Base-by-base conservation (phyloP, 768 basidiomycete species). In the Pleurotus salmoneostramineus region DNA sequence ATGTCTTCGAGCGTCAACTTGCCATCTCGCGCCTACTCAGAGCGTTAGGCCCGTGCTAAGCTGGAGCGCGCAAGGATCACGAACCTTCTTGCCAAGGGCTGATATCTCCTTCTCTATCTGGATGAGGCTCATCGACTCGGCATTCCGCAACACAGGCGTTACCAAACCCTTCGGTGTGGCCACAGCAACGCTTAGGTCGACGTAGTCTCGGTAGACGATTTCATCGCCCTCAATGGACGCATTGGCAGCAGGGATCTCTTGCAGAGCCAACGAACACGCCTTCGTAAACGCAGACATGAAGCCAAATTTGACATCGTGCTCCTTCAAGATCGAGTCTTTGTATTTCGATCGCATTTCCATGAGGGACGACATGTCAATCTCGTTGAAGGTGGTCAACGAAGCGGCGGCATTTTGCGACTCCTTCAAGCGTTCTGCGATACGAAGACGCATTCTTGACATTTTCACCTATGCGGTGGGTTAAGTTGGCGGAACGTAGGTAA, bases 261-360 rank as follows among this genome's bases (percentile, higher is more conserved):
- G 83, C 63, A 98, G 76, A 7, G 93, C 93, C 33, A 98, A 76
- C 33, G 82, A 75, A 49, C 84, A 89, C 3, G 97, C 97, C 64
- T 86, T 88, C 44, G 95, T 91, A 68, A 99, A 98, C 47, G 94
- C 95, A 62, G 89, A 90, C 96, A 99, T 99, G 84, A 91, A 98
- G 12, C 97, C 96, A 61, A 99, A 83, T 73, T 98, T 98, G 71
- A 98, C 88, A 51, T 94, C 95, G 64, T 95, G 89, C 68, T 87
- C 83, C 72, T 98, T 97, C 45, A 94, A 77, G 40, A 98, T 78
- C 45, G 83, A 77, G 62, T 97, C 95, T 80, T 98, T 98, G 85
- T 94, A 95, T 69, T 88, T 85, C 70, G 88, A 85, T 66, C 96
- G 91, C 87, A 98, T 85, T 43, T 89, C 87, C 78, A 97, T 91